These are phyloP conservation scores for Gyrodon lividus DNA, from an alignment of 768 basidiomycete genomes.

Conservation along the genomic window DNA sequence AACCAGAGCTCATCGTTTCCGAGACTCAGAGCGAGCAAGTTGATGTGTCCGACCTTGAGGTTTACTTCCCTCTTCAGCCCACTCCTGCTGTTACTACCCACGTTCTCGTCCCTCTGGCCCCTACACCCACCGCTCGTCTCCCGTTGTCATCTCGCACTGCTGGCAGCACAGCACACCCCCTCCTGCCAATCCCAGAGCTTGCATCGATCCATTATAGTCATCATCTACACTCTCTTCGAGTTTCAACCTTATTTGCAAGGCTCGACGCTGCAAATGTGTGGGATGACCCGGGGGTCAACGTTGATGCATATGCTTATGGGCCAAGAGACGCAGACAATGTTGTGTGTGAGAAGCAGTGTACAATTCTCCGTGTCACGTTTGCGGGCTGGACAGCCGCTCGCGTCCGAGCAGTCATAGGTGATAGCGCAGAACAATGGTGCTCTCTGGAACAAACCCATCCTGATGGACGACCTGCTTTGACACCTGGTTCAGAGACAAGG, in stretches of 20 bases:
- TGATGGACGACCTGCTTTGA: slow-evolving; percentile 8
- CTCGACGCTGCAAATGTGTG: slow-evolving; percentile 71
- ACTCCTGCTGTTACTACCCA: slow-evolving; percentile 53
- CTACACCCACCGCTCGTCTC: slow-evolving; percentile 65
- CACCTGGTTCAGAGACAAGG: slow-evolving; percentile 1
- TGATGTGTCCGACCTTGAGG: slow-evolving; percentile 47
- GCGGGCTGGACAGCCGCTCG: slow-evolving; percentile 68
- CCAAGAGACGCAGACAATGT: slow-evolving; percentile 22
- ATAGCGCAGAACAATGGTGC: slow-evolving; percentile 76
- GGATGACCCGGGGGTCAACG: slow-evolving; percentile 47
- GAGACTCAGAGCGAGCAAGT: background rate
- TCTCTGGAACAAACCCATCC: slow-evolving; percentile 55
- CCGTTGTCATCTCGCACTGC: slow-evolving; percentile 44
- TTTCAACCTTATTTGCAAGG: slow-evolving; percentile 65
- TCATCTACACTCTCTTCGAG: slow-evolving; percentile 57
- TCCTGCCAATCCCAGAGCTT: slow-evolving; percentile 57
- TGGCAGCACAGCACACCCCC: slow-evolving; percentile 22
- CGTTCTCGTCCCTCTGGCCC: slow-evolving; percentile 75
- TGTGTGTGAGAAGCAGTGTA: slow-evolving; percentile 52
- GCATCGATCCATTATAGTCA: slow-evolving; percentile 52
- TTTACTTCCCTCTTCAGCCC: slow-evolving; percentile 53
- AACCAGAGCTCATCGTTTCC: slow-evolving; percentile 6
- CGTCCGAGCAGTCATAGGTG: slow-evolving; percentile 67
- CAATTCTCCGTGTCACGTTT: slow-evolving; percentile 67
- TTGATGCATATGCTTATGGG: slow-evolving; percentile 62